A percentile compares a stretch with the other conserved stretches of the same genome.
These are phyloP conservation scores for Zalaria obscura DNA, from an alignment of 2,329 filamentous ascomycete species.

Conservation along the genomic window DNA sequence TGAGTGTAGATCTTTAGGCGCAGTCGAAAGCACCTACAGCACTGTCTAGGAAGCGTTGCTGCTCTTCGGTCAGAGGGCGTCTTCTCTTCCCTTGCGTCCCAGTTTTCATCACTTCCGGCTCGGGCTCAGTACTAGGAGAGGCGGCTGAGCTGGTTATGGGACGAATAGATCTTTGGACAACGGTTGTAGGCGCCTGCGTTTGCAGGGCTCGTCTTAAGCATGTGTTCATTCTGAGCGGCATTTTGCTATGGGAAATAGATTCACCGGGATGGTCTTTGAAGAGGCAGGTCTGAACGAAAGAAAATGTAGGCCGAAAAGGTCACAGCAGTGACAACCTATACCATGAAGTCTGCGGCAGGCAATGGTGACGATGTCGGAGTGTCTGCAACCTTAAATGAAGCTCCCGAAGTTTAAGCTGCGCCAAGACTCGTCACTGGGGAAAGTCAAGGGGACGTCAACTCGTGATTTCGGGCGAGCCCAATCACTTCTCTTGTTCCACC, in stretches of 20 bases:
- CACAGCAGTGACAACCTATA: too few species aligned
- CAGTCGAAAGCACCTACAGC: slow-evolving; percentile 36
- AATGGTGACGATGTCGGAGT: too few species aligned
- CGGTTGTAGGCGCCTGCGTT: neutral
- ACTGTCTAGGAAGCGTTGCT: slow-evolving; percentile 61
- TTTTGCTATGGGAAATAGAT: neutral
- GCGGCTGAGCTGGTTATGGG: slow-evolving; percentile 7
- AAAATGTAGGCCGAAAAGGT: too few species aligned
- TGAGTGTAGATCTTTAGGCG: neutral
- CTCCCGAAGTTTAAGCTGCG: too few species aligned
- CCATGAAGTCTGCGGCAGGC: too few species aligned
- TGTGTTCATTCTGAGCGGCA: neutral
- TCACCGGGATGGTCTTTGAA: too few species aligned
- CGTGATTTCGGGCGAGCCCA: too few species aligned
- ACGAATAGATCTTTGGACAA: neutral
- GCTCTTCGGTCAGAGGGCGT: slow-evolving; percentile 46
- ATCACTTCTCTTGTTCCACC: too few species aligned
- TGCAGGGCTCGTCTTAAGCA: neutral
- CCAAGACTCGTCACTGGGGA: too few species aligned
- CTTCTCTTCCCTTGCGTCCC: slow-evolving; percentile 5
- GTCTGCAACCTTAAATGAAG: too few species aligned
- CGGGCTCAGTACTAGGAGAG: slow-evolving; percentile 7
- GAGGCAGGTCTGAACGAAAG: too few species aligned
- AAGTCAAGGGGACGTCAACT: too few species aligned
- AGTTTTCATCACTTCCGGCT: slow-evolving; percentile 5